Evolutionary conservation across 2,329 filamentous ascomycete species (phyloP), one percentile per base, ranked within the genome.

Genomic region (Talaromyces sp.): DNA sequence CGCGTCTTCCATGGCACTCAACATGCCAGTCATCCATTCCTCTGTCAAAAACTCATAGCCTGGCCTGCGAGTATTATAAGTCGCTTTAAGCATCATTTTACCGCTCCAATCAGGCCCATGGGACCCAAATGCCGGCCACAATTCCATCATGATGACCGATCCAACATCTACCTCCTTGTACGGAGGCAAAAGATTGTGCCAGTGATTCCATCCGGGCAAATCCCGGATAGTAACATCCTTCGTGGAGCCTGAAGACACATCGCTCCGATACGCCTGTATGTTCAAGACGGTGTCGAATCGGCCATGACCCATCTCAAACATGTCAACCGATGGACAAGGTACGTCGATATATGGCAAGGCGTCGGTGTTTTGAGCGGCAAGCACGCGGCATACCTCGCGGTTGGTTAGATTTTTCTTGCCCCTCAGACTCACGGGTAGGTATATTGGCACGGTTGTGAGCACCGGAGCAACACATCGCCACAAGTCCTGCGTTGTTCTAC

Each of bases 211-310:
- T 31, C 51, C 51, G 5, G 51, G 51, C 37, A 41, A 28, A 17
- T 53, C 21, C 0, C 36, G 51, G 22, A 53, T 21, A 8, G 48
- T 39, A 17, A 37, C 19, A 36, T 37, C 19, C n/a, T 5, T 48
- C 10, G n/a, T 28, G 21, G 41, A 45, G 41, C 13, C 25, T 13
- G 45, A 33, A 33, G 45, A 48, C 11, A 19, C 25, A 17, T 37
- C 51, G 21, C 35, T 28, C 17, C 37, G 37, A 25, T 40, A 40
- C 5, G 51, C 37, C 33, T 53, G 51, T n/a, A 53, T 36, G 15
- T 40, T 39, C 15, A 53, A 40, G 21, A 53, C 21, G 17, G 51
- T 53, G 37, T 53, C 51, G 25, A 53, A 53, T 39, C 51, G 51
- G n/a, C 21, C 36, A 17, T 25, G 36, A 17, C 51, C 51, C 37